Percentiles rank a stretch among this genome's conserved stretches.
Conservation (phyloP, 352 stramenopile species). For the Phytopythium delawarense region DNA sequence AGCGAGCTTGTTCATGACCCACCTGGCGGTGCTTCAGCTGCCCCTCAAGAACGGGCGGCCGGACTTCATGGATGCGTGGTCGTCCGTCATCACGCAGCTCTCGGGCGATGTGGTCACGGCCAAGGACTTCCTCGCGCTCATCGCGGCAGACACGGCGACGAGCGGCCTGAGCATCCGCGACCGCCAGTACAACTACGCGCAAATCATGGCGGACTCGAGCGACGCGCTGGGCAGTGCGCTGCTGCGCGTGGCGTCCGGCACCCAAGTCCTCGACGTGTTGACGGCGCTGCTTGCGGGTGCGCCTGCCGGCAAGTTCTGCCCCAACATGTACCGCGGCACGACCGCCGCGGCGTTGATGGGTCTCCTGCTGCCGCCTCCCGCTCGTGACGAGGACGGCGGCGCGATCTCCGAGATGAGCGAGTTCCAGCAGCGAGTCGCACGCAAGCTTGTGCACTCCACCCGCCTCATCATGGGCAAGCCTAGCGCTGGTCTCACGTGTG, state of each 20-base stretch:
- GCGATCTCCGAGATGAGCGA: constrained; percentile 20
- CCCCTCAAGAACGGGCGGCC: constrained; percentile 45
- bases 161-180: constrained; percentile 37
- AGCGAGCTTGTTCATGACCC: constrained; percentile 46
- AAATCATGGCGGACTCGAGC: constrained; percentile 45
- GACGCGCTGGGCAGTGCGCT: constrained; percentile 42
- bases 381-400: constrained; percentile 15
- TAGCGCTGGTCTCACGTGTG: constrained; percentile 14
- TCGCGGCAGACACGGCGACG: constrained; percentile 33
- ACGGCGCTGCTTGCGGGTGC: constrained; percentile 53
- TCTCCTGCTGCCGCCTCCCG: constrained; percentile 20
- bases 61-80: constrained; percentile 74
- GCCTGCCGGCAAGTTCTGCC: constrained; percentile 48
- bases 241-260: constrained; percentile 43
- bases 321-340: constrained; percentile 71
- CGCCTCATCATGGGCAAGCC: constrained; percentile 33
- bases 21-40: constrained; percentile 48
- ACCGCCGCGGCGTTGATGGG: constrained; percentile 42
- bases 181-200: constrained; percentile 60
- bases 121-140: constrained; percentile 52
- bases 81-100: constrained; percentile 56
- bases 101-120: constrained; percentile 58
- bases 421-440: constrained; percentile 44
- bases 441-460: constrained; percentile 54
- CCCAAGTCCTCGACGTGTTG: constrained; percentile 63